Evolutionary conservation across 192 early-diverging fungal genomes (phyloP).

Genomic region (Pilaira anomala): DNA sequence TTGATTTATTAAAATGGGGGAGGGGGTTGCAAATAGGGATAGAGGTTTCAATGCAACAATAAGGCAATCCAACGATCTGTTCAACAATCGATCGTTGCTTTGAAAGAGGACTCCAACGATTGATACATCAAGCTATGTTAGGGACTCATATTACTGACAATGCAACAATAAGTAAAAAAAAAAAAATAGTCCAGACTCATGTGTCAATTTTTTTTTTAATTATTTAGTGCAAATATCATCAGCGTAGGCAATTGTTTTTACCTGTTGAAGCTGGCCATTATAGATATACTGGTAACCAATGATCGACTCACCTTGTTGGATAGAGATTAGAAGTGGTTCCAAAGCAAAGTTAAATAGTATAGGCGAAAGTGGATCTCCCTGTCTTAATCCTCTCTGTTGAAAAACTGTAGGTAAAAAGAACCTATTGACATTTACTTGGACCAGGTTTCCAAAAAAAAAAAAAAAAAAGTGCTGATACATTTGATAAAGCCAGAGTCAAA

Average conservation of each 20-base stretch:
- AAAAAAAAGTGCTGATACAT: not conserved
- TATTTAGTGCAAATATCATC: not conserved
- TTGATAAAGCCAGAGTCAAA: slow-evolving; percentile 16
- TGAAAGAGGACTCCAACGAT: too few relatives aligned
- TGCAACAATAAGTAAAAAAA: too few relatives aligned
- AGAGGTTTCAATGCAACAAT: too few relatives aligned
- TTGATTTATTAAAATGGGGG: too few relatives aligned
- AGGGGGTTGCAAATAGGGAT: too few relatives aligned
- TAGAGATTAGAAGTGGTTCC: slow-evolving; percentile 22
- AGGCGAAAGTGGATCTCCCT: slow-evolving; percentile 37
- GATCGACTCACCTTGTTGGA: not conserved
- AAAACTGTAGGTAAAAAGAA: not conserved
- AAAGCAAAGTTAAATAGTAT: slow-evolving; percentile 30
- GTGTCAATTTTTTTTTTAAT: too few relatives aligned
- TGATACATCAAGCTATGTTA: too few relatives aligned
- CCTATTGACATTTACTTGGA: slow-evolving; percentile 30
- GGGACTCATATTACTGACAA: too few relatives aligned
- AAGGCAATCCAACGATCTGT: too few relatives aligned
- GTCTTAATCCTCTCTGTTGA: slow-evolving; percentile 30
- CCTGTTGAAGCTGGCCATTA: not conserved
- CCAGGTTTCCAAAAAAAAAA: slow-evolving; percentile 1
- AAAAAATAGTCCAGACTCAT: too few relatives aligned
- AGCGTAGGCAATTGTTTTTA: not conserved
- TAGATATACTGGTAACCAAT: not conserved
- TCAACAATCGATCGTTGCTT: too few relatives aligned